Base-by-base conservation (phyloP, 2,329 filamentous ascomycete genomes). In the Ploettnerulaceae sp. region DNA sequence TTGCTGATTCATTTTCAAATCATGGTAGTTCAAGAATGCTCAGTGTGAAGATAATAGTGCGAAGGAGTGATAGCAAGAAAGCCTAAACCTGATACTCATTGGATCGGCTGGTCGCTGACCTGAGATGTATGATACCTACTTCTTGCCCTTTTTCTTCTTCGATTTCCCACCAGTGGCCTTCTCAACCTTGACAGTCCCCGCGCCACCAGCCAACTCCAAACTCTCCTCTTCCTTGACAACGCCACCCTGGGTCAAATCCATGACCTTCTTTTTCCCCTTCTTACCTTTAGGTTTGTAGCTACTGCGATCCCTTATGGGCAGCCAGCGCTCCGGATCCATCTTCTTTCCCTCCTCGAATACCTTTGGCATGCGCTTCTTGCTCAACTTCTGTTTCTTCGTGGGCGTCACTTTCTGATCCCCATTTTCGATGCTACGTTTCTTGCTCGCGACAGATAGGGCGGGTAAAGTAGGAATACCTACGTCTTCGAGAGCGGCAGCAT, bases 281-380 rank as follows among this genome's bases (percentile, higher is more conserved):
- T 86, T 89, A 5, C 89, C 89, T 71, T 93, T 95, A 6, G 90
- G 89, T 37, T 86, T 75, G 68, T 95, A 98, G 31, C 81, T 86
- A 58, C 86, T 93, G 47, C 93, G 78, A 65, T 98, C 93, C 42
- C 86, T 82, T 60, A 97, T 73, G 9, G 93, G 91, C 50, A 98
- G 69, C 93, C 93, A 98, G 53, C 93, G 77, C 68, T 98, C 93
- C 0, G 89, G 83, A 66, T 98, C 93, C 25, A 87, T 78, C 55
- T 81, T 82, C 72, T 89, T 94, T 57, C 76, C 79, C 42, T 86
- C 77, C 49, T 89, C 86, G 61, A 80, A 87, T 60, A 82, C 76
- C 67, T 87, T 88, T 24, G 85, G 85, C 59, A 86, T 71, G 57
- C 78, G 79, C 47, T 72, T 76, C 63, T 76, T 74, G 37, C 75